Evolutionary conservation across 768 basidiomycete species (phyloP), one percentile per base, ranked within the genome.

Genomic region (Boletus rufocinnamomeus): DNA sequence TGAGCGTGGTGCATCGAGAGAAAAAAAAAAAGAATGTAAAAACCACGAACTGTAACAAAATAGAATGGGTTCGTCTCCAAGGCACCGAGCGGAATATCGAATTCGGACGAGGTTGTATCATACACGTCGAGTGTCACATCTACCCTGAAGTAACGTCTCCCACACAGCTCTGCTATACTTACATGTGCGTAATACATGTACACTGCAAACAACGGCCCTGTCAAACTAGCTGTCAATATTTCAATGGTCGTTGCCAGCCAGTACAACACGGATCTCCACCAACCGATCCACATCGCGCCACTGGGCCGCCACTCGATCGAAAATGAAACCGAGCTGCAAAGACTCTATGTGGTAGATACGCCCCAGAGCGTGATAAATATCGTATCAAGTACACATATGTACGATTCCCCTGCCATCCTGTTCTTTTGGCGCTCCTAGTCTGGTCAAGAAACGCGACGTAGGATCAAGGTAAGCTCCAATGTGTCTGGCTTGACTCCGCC

Each of bases 361-460:
- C 49, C 58, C 40, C 21, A 16, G 59, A 46, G 48, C 37, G 47
- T 8, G 55, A 52, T 69, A 69, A 68, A 70, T 68, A 70, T 37
- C 48, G 54, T 63, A 59, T 46, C 58, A 16, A 56, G 58, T 62
- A 67, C 65, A 67, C 60, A 49, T 57, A 60, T 64, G 55, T 70
- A 67, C 52, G 43, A 43, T 51, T 48, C 30, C 53, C 51, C 21
- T 47, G 1, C 54, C 35, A 35, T 54, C 54, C 50, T 54, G 34
- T 58, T 32, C 37, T 49, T 61, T 50, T 53, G 50, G 50, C 47
- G 32, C 55, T 49, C 48, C 57, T 55, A 44, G 56, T 54, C 41
- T 34, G 51, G 41, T 51, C 63, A 48, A 52, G 51, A 48, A 40
- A 45, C 37, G 35, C 37, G 44, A 46, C 41, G 41, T 2, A 34